A percentile compares a stretch with the other conserved stretches of the same genome.
Conservation (phyloP, 345 rosid genomes). For the Populus davidiana region DNA sequence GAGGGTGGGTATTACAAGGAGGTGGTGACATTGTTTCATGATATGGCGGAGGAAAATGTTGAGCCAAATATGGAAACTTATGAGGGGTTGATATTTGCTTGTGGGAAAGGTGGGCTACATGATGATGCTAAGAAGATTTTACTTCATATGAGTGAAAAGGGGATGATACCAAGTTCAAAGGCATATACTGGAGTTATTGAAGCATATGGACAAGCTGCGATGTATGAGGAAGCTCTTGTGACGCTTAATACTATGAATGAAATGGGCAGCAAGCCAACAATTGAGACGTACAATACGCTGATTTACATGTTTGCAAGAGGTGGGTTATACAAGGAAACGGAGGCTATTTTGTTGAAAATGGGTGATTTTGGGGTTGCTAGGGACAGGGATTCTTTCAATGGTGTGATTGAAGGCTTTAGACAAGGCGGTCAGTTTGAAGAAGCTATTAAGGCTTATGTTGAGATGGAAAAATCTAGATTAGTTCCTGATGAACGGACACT, state of each 20-base stretch:
- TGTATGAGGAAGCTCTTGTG: slow-evolving; percentile 87
- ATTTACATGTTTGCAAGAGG: slow-evolving; percentile 81
- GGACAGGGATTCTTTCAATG: slow-evolving; percentile 79
- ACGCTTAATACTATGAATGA: slow-evolving; percentile 87
- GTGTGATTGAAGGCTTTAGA: slow-evolving; percentile 78
- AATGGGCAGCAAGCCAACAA: slow-evolving; percentile 66
- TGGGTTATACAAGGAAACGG: slow-evolving; percentile 74
- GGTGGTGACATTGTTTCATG: slow-evolving; percentile 90
- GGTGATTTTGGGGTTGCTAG: slow-evolving; percentile 57
- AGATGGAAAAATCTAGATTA: slow-evolving; percentile 81
- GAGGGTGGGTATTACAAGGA: slow-evolving; percentile 97
- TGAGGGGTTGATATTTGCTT: slow-evolving; percentile 81
- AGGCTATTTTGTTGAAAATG: slow-evolving; percentile 61
- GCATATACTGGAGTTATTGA: slow-evolving; percentile 80
- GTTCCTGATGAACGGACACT: slow-evolving; percentile 84
- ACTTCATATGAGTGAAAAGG: slow-evolving; percentile 70
- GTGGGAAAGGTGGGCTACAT: slow-evolving; percentile 90
- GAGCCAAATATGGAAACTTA: slow-evolving; percentile 84
- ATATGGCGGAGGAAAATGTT: slow-evolving; percentile 91
- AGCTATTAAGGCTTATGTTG: slow-evolving; percentile 80
- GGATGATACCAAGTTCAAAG: slow-evolving; percentile 77
- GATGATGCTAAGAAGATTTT: slow-evolving; percentile 75
- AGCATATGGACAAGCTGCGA: slow-evolving; percentile 86
- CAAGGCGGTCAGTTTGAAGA: slow-evolving; percentile 93
- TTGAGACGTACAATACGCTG: slow-evolving; percentile 78